A percentile compares a stretch with the other conserved stretches of the same genome.
These are phyloP conservation scores for Schwanniomyces polymorphus DNA, from an alignment of 805 yeast species.

Conservation along the genomic window DNA sequence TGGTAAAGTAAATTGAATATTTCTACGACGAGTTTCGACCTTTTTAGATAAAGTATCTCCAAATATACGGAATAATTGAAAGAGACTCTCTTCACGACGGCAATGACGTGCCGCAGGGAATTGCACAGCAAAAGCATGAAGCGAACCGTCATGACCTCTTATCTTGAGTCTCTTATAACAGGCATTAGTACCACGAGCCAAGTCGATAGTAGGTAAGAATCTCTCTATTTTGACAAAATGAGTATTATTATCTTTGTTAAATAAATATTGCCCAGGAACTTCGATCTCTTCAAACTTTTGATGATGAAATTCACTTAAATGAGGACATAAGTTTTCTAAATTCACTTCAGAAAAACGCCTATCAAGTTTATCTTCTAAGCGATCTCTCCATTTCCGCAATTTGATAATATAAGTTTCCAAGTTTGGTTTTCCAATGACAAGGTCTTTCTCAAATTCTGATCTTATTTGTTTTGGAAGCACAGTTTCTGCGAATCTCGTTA, in stretches of 20 bases:
- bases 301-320: constrained; percentile 94
- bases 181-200: constrained; percentile 85
- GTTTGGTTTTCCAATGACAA: constrained; percentile 83
- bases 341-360: constrained; percentile 77
- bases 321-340: constrained; percentile 90
- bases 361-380: constrained; percentile 89
- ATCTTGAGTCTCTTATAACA: constrained; percentile 88
- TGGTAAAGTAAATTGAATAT: constrained; percentile 83
- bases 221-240: constrained; percentile 93
- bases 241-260: constrained; percentile 83
- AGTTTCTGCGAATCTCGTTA: constrained; percentile 87
- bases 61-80: constrained; percentile 87
- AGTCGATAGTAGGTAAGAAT: constrained; percentile 83
- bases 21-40: constrained; percentile 85
- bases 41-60: constrained; percentile 76
- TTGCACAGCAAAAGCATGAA: constrained; percentile 93
- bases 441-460: constrained; percentile 88
- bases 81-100: constrained; percentile 91
- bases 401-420: constrained; percentile 83
- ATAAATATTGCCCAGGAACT: constrained; percentile 92
- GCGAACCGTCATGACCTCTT: constrained; percentile 89
- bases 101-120: constrained; percentile 98
- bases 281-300: constrained; percentile 98
- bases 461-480: constrained; percentile 86
- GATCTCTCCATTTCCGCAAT: constrained; percentile 87